These are phyloP conservation scores for Pleurotus salmoneostramineus DNA, from an alignment of 768 basidiomycete species.

Conservation along the genomic window DNA sequence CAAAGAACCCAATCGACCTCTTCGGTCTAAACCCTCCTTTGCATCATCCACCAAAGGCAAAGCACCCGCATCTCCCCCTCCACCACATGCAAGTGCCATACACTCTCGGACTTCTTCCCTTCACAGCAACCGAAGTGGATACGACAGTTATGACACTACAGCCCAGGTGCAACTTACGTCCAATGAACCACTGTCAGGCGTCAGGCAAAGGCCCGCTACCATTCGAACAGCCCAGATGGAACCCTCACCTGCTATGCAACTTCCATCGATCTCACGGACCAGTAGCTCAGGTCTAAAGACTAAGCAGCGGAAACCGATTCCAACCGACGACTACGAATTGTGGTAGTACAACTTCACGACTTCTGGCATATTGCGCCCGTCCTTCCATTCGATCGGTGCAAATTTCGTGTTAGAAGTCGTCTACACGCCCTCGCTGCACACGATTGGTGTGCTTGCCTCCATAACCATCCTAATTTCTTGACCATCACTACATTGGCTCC, in stretches of 20 bases:
- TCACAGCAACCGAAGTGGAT: conserved; percentile 6
- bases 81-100: conserved; percentile 5
- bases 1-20: not conserved
- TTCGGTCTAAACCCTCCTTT: not conserved
- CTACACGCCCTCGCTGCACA: too few relatives aligned
- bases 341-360: not conserved
- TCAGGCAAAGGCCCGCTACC: conserved; percentile 20
- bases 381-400: not conserved
- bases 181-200: not conserved
- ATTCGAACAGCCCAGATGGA: conserved; percentile 50
- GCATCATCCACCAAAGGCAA: not conserved
- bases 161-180: not conserved
- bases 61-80: not conserved
- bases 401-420: too few relatives aligned
- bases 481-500: too few relatives aligned
- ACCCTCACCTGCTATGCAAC: conserved; percentile 49
- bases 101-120: conserved; percentile 11
- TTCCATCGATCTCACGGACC: conserved; percentile 25
- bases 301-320: not conserved
- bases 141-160: conserved; percentile 1
- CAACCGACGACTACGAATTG: not conserved
- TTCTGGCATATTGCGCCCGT: not conserved
- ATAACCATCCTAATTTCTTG: too few relatives aligned
- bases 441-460: too few relatives aligned
- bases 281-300: not conserved